These are phyloP conservation scores for Myochromella boudieri DNA, from an alignment of 768 basidiomycete genomes.

Conservation along the genomic window DNA sequence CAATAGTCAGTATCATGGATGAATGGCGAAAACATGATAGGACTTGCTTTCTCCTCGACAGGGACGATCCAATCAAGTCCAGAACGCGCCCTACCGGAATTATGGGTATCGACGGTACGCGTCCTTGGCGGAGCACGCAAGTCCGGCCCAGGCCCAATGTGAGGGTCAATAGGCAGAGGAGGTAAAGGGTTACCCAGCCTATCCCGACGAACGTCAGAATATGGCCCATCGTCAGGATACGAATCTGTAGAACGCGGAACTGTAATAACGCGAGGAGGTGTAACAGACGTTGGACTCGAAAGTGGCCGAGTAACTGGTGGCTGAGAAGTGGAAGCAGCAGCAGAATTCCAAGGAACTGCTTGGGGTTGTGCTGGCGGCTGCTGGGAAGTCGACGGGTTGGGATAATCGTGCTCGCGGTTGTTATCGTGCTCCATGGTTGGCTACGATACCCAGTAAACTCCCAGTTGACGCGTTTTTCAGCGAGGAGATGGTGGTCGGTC, in stretches of 20 bases:
- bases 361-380: neutral
- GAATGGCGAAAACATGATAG: no score
- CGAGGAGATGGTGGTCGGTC: conserved; percentile 6
- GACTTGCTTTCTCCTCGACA: conserved; percentile 8
- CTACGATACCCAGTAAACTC: neutral
- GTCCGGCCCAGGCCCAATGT: neutral
- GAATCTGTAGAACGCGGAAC: conserved; percentile 9
- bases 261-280: neutral
- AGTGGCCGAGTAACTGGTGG: neutral
- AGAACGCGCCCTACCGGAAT: conserved; percentile 21
- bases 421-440: conserved; percentile 9
- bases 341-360: neutral
- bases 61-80: conserved; percentile 43
- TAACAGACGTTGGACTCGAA: conserved; percentile 3
- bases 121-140: conserved; percentile 10
- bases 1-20: neutral
- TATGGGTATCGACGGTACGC: conserved; percentile 14
- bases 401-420: conserved; percentile 8
- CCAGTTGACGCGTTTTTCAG: neutral
- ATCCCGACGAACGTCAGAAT: conserved; percentile 1
- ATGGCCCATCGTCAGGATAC: no score
- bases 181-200: conserved; percentile 15
- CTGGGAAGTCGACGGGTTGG: neutral
- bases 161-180: conserved; percentile 14
- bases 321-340: neutral